phyloP scores from a whole-genome alignment of 805 yeast genomes.

The Metschnikowia hibisci region DNA sequence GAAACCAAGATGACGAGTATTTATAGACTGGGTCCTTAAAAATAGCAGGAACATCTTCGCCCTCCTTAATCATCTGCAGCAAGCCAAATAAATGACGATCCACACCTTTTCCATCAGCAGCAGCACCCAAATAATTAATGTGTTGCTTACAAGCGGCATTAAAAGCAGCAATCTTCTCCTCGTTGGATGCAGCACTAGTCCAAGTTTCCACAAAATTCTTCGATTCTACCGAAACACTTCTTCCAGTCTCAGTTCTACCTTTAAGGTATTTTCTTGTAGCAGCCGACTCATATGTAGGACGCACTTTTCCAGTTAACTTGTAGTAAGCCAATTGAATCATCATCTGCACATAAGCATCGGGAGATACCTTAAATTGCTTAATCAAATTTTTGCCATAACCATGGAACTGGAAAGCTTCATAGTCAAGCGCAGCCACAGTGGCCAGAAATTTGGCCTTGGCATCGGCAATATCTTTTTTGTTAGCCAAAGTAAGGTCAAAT shows the following conservation, averaged over 20 bases:
- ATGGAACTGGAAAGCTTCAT: constrained; percentile 73
- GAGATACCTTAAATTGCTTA: constrained; percentile 79
- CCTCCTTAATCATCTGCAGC: constrained; percentile 60
- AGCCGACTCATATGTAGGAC: constrained; percentile 95
- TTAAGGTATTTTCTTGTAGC: constrained; percentile 84
- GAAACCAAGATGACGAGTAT: constrained; percentile 80
- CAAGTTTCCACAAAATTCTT: constrained; percentile 69
- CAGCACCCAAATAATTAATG: constrained; percentile 65
- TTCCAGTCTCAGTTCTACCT: constrained; percentile 93
- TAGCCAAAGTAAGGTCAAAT: constrained; percentile 57
- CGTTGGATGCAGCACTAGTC: constrained; percentile 48
- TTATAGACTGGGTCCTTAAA: constrained; percentile 71
- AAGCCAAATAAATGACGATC: constrained; percentile 93
- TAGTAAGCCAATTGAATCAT: constrained; percentile 85
- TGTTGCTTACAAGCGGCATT: constrained; percentile 73
- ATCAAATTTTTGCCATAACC: constrained; percentile 85
- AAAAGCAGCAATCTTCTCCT: constrained; percentile 62
- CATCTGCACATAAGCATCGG: constrained; percentile 92
- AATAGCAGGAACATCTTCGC: constrained; percentile 60
- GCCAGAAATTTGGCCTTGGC: constrained; percentile 57
- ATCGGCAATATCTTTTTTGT: constrained; percentile 46
- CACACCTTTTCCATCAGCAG: constrained; percentile 82
- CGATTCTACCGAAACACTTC: constrained; percentile 75
- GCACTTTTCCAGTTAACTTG: constrained; percentile 70
- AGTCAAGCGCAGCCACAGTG: constrained; percentile 64